Conservation (phyloP, 176 grass and related monocot genomes). For the Metroxylon sagu region DNA sequence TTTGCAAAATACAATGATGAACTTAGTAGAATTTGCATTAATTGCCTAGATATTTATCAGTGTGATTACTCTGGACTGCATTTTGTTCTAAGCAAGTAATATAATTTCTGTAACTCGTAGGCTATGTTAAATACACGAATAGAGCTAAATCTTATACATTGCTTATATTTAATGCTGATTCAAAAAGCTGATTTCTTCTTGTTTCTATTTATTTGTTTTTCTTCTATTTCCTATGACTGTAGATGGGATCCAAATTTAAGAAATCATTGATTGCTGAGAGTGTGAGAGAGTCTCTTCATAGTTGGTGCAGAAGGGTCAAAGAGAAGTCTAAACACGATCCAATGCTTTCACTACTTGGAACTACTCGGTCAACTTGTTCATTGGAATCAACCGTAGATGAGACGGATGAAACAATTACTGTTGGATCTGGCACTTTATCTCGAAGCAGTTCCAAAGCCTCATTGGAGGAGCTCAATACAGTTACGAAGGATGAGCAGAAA, state of each 20-base stretch:
- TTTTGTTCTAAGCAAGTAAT: too few species aligned
- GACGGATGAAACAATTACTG: slow-evolving; percentile 62
- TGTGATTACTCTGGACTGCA: too few species aligned
- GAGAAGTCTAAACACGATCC: slow-evolving; percentile 40
- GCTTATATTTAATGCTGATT: too few species aligned
- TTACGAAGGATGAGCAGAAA: slow-evolving; percentile 26
- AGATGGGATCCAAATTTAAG: slow-evolving; percentile 98
- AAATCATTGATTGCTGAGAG: slow-evolving; percentile 68
- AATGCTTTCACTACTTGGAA: slow-evolving; percentile 27
- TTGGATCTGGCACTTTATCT: slow-evolving; percentile 52
- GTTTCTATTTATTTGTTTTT: slow-evolving; percentile 1
- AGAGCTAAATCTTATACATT: too few species aligned
- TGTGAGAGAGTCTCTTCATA: slow-evolving; percentile 78
- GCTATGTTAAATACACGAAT: too few species aligned
- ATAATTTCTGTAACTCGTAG: too few species aligned
- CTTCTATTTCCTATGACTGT: neutral
- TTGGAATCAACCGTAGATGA: slow-evolving; percentile 72
- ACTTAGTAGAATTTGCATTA: too few species aligned
- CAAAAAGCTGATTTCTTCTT: neutral
- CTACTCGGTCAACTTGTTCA: slow-evolving; percentile 52
- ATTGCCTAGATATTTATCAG: too few species aligned
- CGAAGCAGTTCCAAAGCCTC: slow-evolving; percentile 55
- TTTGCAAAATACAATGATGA: too few species aligned
- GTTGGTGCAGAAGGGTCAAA: slow-evolving; percentile 83
- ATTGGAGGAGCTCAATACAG: slow-evolving; percentile 41